Percentiles rank a stretch among this genome's conserved stretches.
phyloP scores from a whole-genome alignment of 75 land plant species.

The Selaginella moellendorffii region DNA sequence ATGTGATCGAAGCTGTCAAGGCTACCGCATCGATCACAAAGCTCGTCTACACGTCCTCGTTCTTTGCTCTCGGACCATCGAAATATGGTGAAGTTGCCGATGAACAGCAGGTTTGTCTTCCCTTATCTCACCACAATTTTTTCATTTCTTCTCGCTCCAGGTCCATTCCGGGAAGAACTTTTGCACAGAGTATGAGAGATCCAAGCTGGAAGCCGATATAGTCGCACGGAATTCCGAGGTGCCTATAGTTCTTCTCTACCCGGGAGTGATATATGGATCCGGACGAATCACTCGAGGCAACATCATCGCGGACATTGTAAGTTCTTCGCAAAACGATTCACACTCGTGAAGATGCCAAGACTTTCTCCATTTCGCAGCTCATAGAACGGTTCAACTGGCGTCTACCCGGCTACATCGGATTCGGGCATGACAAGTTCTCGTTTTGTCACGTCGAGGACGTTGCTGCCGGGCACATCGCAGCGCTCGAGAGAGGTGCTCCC shows the following conservation, averaged over 20 bases:
- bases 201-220: conserved; percentile 63
- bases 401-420: conserved; percentile 73
- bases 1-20: conserved; percentile 49
- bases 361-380: conserved; percentile 33
- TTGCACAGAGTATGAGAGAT: conserved; percentile 78
- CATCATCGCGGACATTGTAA: conserved; percentile 44
- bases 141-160: conserved; percentile 19
- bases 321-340: not conserved
- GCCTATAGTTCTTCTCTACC: conserved; percentile 62
- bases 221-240: conserved; percentile 59
- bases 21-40: conserved; percentile 39
- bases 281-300: conserved; percentile 80
- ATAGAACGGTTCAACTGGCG: conserved; percentile 79
- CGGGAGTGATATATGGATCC: conserved; percentile 77
- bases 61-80: conserved; percentile 74
- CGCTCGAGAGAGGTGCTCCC: conserved; percentile 43
- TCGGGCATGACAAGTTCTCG: conserved; percentile 37
- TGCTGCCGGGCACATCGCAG: conserved; percentile 63
- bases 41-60: conserved; percentile 82
- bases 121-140: not conserved
- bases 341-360: too few species aligned
- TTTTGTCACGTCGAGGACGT: conserved; percentile 91
- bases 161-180: conserved; percentile 54
- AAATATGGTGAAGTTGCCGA: conserved; percentile 60
- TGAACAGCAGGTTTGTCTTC: conserved; percentile 55